A percentile compares a stretch with the other conserved stretches of the same genome.
These are phyloP conservation scores for Penicillium rolfsii DNA, from an alignment of 2,329 filamentous ascomycete species.

Conservation along the genomic window DNA sequence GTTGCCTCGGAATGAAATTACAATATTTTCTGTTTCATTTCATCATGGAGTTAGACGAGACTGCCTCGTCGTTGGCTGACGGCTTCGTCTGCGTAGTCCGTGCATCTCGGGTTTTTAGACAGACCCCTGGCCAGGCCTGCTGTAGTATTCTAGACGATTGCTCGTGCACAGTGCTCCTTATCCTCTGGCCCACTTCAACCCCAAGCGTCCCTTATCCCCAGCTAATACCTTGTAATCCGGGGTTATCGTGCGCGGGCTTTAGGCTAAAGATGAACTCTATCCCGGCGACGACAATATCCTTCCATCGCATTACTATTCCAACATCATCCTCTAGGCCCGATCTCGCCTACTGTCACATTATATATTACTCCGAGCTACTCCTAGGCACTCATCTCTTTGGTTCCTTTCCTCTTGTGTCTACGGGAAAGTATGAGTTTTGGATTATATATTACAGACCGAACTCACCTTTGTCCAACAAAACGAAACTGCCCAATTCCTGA, in stretches of 20 bases:
- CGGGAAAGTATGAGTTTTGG: too few species aligned
- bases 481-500: too few species aligned
- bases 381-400: too few species aligned
- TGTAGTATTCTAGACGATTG: background rate
- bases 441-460: too few species aligned
- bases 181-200: background rate
- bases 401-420: too few species aligned
- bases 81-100: background rate
- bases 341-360: too few species aligned
- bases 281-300: too few species aligned
- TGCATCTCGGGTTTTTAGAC: background rate
- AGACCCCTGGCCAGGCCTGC: background rate
- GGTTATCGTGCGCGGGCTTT: background rate
- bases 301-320: too few species aligned
- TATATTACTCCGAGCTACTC: too few species aligned
- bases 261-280: too few species aligned
- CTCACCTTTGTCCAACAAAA: too few species aligned
- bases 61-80: background rate
- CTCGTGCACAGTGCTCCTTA: background rate
- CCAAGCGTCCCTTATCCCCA: background rate
- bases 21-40: conserved; percentile 32
- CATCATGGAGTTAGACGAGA: conserved; percentile 8
- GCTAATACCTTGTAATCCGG: background rate
- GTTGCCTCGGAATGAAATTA: conserved; percentile 32
- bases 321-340: too few species aligned